Evolutionary conservation across 257 asterid species (phyloP).

Genomic region (Penstemon davidsonii): DNA sequence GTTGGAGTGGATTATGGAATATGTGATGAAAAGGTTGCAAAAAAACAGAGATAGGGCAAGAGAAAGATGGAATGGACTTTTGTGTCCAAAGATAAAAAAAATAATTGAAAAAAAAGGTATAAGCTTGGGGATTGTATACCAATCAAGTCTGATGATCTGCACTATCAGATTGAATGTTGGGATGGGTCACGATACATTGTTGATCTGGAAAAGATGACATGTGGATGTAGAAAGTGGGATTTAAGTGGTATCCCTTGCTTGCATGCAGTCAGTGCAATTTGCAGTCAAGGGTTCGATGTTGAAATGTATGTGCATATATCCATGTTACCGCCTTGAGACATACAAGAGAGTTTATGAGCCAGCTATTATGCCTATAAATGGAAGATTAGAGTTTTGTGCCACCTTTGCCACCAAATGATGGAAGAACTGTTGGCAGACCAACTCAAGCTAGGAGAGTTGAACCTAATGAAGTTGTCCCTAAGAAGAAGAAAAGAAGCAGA

Average conservation of each 20-base stretch:
- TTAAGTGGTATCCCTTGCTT: too few relatives aligned
- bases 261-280: too few relatives aligned
- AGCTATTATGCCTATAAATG: not conserved
- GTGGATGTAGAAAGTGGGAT: too few relatives aligned
- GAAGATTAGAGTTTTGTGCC: not conserved
- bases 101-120: not conserved
- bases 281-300: not conserved
- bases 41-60: not conserved
- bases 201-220: too few relatives aligned
- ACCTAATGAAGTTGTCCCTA: not conserved
- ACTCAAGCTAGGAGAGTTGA: not conserved
- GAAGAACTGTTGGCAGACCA: not conserved
- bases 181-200: too few relatives aligned
- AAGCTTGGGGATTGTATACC: not conserved
- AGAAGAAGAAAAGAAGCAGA: not conserved
- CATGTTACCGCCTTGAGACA: not conserved
- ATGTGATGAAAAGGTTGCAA: not conserved
- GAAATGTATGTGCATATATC: not conserved
- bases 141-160: too few relatives aligned
- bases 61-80: not conserved
- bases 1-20: not conserved
- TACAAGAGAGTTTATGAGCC: not conserved
- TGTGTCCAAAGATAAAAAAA: not conserved
- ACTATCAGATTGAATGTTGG: too few relatives aligned
- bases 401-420: not conserved